These are phyloP conservation scores for Trapa bicornis DNA, from an alignment of 345 rosid genomes.

Conservation along the genomic window DNA sequence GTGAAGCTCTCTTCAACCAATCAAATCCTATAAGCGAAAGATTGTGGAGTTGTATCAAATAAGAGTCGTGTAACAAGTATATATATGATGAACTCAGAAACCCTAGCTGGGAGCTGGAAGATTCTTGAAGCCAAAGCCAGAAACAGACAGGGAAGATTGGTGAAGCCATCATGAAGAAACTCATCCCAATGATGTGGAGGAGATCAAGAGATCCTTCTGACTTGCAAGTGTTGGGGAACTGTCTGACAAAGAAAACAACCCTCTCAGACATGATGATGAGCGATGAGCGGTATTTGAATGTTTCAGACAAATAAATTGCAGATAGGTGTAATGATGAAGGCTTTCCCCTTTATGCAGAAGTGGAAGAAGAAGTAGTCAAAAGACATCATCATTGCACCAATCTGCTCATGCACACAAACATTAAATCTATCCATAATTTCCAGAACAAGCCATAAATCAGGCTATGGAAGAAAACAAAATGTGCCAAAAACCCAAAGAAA, in stretches of 20 bases:
- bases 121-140: slow-evolving; percentile 12
- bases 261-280: background rate
- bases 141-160: slow-evolving; percentile 33
- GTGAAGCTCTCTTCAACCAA: no score
- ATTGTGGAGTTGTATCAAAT: no score
- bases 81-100: slow-evolving; percentile 2
- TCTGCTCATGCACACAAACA: slow-evolving; percentile 25
- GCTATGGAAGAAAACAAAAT: no score
- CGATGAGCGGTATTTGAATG: no score
- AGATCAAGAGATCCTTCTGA: slow-evolving; percentile 12
- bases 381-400: slow-evolving; percentile 57
- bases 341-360: slow-evolving; percentile 16
- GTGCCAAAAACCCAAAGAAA: no score
- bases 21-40: no score
- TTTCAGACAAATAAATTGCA: slow-evolving; percentile 17
- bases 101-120: slow-evolving; percentile 15
- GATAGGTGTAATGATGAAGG: slow-evolving; percentile 11
- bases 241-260: slow-evolving; percentile 24
- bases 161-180: slow-evolving; percentile 29
- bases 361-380: slow-evolving; percentile 21
- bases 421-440: no score
- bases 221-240: slow-evolving; percentile 9
- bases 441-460: no score
- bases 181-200: slow-evolving; percentile 19
- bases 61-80: background rate